A percentile compares a stretch with the other conserved stretches of the same genome.
phyloP scores from a whole-genome alignment of 139 green algal genomes.

The Edaphochlamys debaryana region DNA sequence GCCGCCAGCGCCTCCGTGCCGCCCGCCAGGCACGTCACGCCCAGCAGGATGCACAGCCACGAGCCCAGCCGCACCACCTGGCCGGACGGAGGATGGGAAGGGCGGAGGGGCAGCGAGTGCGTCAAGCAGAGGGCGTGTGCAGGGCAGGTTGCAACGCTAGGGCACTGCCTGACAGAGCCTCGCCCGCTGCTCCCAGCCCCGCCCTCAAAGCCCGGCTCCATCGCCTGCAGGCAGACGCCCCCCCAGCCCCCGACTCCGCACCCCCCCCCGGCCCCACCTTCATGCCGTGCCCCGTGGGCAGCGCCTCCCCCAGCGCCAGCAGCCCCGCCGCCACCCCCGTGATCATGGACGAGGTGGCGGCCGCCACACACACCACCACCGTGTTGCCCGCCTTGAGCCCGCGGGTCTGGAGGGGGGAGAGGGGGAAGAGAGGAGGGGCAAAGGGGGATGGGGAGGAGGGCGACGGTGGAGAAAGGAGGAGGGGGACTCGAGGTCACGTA shows the following conservation, averaged over 20 bases:
- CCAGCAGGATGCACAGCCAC: conserved; percentile 69
- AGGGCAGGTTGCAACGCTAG: too few species aligned
- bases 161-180: too few species aligned
- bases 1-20: conserved; percentile 24
- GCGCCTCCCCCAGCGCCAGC: conserved; percentile 75
- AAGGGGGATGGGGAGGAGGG: not conserved
- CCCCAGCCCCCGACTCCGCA: too few species aligned
- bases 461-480: too few species aligned
- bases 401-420: conserved; percentile 61
- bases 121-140: not conserved
- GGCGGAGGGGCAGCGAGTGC: not conserved
- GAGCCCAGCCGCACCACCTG: conserved; percentile 54
- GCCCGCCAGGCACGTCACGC: conserved; percentile 66
- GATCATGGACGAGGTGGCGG: conserved; percentile 83
- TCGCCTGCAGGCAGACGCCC: too few species aligned
- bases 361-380: conserved; percentile 86
- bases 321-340: conserved; percentile 61
- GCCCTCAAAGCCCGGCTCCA: too few species aligned
- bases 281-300: conserved; percentile 54
- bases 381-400: conserved; percentile 87
- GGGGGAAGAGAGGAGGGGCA: not conserved
- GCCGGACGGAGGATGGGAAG: not conserved
- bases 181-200: too few species aligned
- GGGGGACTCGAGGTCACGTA: too few species aligned
- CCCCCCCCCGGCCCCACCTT: conserved; percentile 43